These are phyloP conservation scores for Petrea volubilis DNA, from an alignment of 257 asterid genomes.

Conservation along the genomic window DNA sequence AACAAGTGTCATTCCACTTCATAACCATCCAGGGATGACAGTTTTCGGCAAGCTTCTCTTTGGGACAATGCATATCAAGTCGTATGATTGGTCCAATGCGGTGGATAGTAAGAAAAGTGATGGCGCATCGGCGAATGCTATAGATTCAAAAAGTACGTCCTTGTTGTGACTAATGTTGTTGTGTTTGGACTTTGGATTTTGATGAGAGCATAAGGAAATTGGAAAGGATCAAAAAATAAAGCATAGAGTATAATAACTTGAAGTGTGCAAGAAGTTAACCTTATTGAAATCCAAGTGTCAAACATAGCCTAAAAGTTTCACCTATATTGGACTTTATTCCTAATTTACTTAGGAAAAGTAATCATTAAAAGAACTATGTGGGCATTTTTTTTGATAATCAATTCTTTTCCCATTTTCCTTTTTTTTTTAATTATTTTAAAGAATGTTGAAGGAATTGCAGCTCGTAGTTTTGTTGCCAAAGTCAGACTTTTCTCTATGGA, in stretches of 20 bases:
- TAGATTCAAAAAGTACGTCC: conserved; percentile 40
- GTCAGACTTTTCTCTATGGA: neutral
- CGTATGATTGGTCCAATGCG: conserved; percentile 65
- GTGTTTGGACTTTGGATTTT: neutral
- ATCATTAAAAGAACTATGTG: neutral
- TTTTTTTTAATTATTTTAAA: too few species aligned
- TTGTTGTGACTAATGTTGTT: neutral
- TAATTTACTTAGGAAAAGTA: too few species aligned
- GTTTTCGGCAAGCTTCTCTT: conserved; percentile 91
- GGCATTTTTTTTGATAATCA: neutral
- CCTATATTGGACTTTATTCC: too few species aligned
- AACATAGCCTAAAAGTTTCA: too few species aligned
- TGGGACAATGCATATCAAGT: conserved; percentile 82
- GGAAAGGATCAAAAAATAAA: too few species aligned
- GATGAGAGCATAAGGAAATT: too few species aligned
- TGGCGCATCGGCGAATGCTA: conserved; percentile 18
- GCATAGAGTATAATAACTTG: too few species aligned
- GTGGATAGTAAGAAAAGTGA: conserved; percentile 20
- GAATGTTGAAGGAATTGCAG: neutral
- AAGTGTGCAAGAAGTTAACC: too few species aligned
- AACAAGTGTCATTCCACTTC: conserved; percentile 81
- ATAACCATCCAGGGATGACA: conserved; percentile 95
- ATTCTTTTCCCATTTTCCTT: neutral
- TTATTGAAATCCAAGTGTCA: too few species aligned
- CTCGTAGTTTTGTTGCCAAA: neutral